Percentiles rank a stretch among this genome's conserved stretches.
Conservation (phyloP, 805 yeast genomes). For the Komagataella populi region DNA sequence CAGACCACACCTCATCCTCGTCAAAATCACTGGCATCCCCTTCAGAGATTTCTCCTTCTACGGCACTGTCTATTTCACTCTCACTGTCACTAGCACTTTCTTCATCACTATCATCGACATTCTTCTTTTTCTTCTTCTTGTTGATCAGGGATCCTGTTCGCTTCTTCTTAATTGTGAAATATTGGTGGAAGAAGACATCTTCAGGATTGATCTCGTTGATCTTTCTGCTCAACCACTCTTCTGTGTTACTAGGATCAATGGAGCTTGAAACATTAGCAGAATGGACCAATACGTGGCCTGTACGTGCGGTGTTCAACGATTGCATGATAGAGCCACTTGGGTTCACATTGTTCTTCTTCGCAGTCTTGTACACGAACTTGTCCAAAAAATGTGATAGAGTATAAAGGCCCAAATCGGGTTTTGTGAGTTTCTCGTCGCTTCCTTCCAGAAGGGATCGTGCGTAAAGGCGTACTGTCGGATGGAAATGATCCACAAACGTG, state of each 20-base stretch:
- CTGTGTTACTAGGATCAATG: conserved; percentile 68
- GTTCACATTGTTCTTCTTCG: conserved; percentile 60
- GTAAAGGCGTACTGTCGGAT: conserved; percentile 80
- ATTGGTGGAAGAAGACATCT: conserved; percentile 79
- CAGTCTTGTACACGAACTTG: conserved; percentile 87
- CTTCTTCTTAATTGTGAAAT: conserved; percentile 52
- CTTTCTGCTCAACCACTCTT: conserved; percentile 66
- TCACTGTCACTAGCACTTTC: conserved; percentile 8
- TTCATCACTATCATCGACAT: conserved; percentile 24
- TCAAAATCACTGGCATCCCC: conserved; percentile 26
- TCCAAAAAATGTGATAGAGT: conserved; percentile 86
- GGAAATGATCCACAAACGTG: conserved; percentile 69
- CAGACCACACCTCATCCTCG: conserved; percentile 48
- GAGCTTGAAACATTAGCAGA: conserved; percentile 13
- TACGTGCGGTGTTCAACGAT: conserved; percentile 80
- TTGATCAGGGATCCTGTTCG: conserved; percentile 21
- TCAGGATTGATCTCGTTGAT: conserved; percentile 66
- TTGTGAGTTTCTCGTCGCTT: conserved; percentile 22
- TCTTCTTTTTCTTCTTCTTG: conserved; percentile 29
- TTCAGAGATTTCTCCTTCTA: conserved; percentile 15
- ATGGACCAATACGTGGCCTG: conserved; percentile 51
- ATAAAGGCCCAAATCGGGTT: conserved; percentile 86
- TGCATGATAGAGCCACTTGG: conserved; percentile 95
- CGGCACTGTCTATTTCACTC: background rate
- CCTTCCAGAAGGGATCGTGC: conserved; percentile 51